Conservation (phyloP, 2,329 filamentous ascomycete species). For the Botrytis fragariae region DNA sequence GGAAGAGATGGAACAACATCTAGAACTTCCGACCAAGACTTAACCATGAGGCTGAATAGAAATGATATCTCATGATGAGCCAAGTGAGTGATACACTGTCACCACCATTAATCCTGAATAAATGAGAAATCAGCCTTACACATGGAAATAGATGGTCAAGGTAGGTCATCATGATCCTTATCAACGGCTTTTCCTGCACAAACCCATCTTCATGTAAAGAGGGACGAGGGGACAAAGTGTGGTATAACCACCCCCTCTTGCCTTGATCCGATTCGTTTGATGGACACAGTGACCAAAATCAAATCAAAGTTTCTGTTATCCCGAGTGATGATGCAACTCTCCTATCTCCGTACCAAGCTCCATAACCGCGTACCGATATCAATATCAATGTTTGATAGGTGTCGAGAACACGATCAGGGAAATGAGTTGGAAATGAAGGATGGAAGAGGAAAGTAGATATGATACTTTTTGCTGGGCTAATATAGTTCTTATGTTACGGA, state of each 20-base stretch:
- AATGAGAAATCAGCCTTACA: constrained; percentile 15
- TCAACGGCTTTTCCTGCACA: constrained; percentile 7
- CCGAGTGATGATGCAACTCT: constrained; percentile 2
- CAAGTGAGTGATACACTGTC: constrained; percentile 10
- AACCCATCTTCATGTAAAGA: constrained; percentile 1
- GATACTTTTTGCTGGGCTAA: background rate
- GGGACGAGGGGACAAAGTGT: background rate
- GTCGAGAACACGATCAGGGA: background rate
- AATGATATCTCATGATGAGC: background rate
- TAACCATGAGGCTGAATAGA: constrained; percentile 16
- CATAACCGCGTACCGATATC: constrained; percentile 1
- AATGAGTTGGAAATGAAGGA: constrained; percentile 9
- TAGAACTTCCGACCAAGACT: background rate
- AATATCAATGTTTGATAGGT: constrained; percentile 7
- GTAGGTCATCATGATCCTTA: constrained; percentile 11
- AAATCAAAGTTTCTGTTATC: background rate
- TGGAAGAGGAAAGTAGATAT: constrained; percentile 4
- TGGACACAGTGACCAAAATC: background rate
- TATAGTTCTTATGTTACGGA: background rate
- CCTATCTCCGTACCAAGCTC: background rate
- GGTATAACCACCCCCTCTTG: constrained; percentile 5
- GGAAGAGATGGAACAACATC: constrained; percentile 4
- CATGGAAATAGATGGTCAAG: background rate
- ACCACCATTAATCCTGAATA: background rate
- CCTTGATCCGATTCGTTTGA: constrained; percentile 12